phyloP scores from a whole-genome alignment of 2,329 filamentous ascomycete species.

The Dothistroma septosporum region DNA sequence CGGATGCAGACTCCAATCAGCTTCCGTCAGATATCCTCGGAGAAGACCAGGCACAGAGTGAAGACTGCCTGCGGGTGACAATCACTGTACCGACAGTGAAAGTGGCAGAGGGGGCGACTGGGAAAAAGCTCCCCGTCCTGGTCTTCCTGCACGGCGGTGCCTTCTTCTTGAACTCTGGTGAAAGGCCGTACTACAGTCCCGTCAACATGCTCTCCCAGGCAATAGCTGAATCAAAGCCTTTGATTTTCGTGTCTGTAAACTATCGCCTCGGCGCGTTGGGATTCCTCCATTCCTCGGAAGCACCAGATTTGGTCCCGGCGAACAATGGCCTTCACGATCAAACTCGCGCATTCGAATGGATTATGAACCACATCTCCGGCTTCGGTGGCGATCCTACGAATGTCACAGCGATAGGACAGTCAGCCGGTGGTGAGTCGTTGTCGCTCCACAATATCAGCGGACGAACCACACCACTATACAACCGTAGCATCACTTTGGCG shows the following conservation, averaged over 20 bases:
- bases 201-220: not conserved
- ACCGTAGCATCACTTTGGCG: not conserved
- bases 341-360: slow-evolving; percentile 54
- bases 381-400: slow-evolving; percentile 44
- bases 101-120: not conserved
- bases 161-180: not conserved
- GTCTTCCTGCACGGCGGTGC: not conserved
- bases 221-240: not conserved
- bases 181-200: not conserved
- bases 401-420: slow-evolving; percentile 15
- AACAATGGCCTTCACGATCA: slow-evolving; percentile 54
- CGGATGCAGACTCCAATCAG: not conserved
- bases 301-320: slow-evolving; percentile 41
- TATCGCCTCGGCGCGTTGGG: slow-evolving; percentile 50
- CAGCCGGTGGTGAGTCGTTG: not conserved
- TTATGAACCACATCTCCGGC: slow-evolving; percentile 48
- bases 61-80: not conserved
- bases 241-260: slow-evolving; percentile 42
- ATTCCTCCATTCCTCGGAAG: slow-evolving; percentile 40
- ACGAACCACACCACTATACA: not conserved
- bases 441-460: not conserved
- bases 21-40: not conserved
- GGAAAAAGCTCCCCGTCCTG: not conserved
- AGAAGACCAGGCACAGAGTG: not conserved
- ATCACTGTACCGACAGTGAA: not conserved